Percentiles rank a stretch among this genome's conserved stretches.
Conservation (phyloP, 2,329 filamentous ascomycete species). For the Colletotrichum falcatum region DNA sequence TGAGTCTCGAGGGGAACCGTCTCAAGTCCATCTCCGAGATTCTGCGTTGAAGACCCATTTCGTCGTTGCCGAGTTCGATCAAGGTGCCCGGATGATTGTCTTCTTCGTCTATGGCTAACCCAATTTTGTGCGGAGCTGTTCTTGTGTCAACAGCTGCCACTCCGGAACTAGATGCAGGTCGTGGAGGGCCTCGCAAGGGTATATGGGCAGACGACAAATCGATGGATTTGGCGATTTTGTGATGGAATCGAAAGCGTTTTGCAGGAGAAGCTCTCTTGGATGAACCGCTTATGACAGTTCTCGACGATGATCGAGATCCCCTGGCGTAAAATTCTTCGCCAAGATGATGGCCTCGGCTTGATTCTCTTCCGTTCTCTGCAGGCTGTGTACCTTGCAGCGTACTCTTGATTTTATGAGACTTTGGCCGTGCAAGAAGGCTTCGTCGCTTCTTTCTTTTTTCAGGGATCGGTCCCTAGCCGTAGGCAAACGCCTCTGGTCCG, state of each 20-base stretch:
- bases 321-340: background rate
- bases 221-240: slow-evolving; percentile 23
- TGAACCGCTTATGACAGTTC: background rate
- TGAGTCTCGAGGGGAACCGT: slow-evolving; percentile 31
- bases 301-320: background rate
- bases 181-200: slow-evolving; percentile 4
- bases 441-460: slow-evolving; percentile 28
- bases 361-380: background rate
- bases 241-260: slow-evolving; percentile 5
- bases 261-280: background rate
- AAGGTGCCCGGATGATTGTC: slow-evolving; percentile 32
- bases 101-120: slow-evolving; percentile 29
- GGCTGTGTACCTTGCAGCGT: background rate
- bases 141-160: slow-evolving; percentile 26
- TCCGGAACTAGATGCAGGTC: slow-evolving; percentile 35
- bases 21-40: slow-evolving; percentile 35
- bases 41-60: slow-evolving; percentile 26
- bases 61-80: slow-evolving; percentile 18
- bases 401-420: background rate
- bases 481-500: slow-evolving; percentile 31
- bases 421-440: slow-evolving; percentile 28
- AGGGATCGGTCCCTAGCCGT: slow-evolving; percentile 31
- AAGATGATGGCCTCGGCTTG: background rate
- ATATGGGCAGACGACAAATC: slow-evolving; percentile 16
- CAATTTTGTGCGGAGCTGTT: slow-evolving; percentile 14